Evolutionary conservation across 495 filamentous ascomycete species (phyloP).

Genomic region (Aspergillus saccharolyticus): DNA sequence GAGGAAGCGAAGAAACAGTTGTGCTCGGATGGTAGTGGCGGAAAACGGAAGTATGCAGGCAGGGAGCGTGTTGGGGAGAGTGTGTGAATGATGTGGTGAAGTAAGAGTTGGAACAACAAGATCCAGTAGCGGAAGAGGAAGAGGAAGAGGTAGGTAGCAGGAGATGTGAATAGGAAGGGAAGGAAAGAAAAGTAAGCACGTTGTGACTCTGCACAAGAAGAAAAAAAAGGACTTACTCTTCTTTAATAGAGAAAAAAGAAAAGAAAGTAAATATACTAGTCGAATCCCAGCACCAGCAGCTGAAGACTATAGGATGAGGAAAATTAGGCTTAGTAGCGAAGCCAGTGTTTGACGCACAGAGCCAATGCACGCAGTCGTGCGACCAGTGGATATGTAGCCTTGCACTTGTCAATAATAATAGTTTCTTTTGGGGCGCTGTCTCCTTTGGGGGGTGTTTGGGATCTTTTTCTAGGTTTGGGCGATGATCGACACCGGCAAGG

Average conservation of each 20-base stretch:
- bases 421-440: conserved; percentile 10
- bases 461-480: conserved; percentile 14
- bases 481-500: conserved; percentile 24
- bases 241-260: background rate
- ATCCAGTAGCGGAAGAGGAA: background rate
- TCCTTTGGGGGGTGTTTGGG: conserved; percentile 7
- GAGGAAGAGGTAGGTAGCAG: background rate
- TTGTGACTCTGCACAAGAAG: background rate
- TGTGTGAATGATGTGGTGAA: too few species aligned
- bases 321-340: background rate
- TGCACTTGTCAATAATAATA: background rate
- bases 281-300: background rate
- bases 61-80: background rate
- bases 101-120: too few species aligned
- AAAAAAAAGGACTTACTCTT: conserved; percentile 7
- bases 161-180: conserved; percentile 2
- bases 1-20: background rate
- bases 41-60: background rate
- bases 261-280: background rate
- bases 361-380: conserved; percentile 16
- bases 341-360: conserved; percentile 14
- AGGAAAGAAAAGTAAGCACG: background rate
- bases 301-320: background rate
- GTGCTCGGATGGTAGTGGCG: background rate
- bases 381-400: conserved; percentile 9